A percentile compares a stretch with the other conserved stretches of the same genome.
Evolutionary conservation across 805 yeast genomes (phyloP).

Genomic region (Wickerhamomyces pijperi): DNA sequence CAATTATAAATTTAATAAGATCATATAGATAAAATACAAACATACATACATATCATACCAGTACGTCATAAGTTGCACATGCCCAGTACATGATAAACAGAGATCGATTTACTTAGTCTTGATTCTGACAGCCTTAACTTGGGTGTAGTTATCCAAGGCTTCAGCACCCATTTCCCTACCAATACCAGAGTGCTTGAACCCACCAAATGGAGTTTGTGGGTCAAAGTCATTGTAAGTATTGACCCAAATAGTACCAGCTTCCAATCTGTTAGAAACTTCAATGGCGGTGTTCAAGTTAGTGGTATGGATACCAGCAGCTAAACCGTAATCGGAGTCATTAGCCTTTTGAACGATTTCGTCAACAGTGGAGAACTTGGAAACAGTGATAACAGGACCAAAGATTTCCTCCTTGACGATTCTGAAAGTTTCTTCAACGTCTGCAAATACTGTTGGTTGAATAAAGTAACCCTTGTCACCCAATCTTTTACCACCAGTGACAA

Average conservation of each 20-base stretch:
- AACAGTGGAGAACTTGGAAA: slow-evolving; percentile 57
- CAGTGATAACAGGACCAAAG: slow-evolving; percentile 81
- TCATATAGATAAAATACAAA: too few species aligned
- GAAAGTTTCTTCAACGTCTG: slow-evolving; percentile 67
- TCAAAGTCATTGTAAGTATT: slow-evolving; percentile 83
- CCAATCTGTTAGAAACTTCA: slow-evolving; percentile 52
- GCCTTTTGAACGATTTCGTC: slow-evolving; percentile 70
- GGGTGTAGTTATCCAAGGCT: slow-evolving; percentile 74
- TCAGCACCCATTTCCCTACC: slow-evolving; percentile 90
- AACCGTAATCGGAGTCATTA: slow-evolving; percentile 70
- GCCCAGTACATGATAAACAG: too few species aligned
- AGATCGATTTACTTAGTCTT: neutral
- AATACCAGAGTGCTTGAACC: slow-evolving; percentile 76
- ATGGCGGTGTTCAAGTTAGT: slow-evolving; percentile 53
- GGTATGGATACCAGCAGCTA: slow-evolving; percentile 85
- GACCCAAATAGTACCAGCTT: slow-evolving; percentile 77
- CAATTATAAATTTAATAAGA: too few species aligned
- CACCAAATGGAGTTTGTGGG: slow-evolving; percentile 84
- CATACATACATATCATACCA: too few species aligned
- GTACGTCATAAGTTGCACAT: too few species aligned
- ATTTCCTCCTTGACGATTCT: slow-evolving; percentile 80
- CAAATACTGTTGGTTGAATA: slow-evolving; percentile 75
- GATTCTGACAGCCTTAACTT: slow-evolving; percentile 70
- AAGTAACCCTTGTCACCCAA: slow-evolving; percentile 61
- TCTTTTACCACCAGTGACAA: slow-evolving; percentile 77